A percentile compares a stretch with the other conserved stretches of the same genome.
These are phyloP conservation scores for Bacidia rubella DNA, from an alignment of 495 filamentous ascomycete genomes.

Conservation along the genomic window DNA sequence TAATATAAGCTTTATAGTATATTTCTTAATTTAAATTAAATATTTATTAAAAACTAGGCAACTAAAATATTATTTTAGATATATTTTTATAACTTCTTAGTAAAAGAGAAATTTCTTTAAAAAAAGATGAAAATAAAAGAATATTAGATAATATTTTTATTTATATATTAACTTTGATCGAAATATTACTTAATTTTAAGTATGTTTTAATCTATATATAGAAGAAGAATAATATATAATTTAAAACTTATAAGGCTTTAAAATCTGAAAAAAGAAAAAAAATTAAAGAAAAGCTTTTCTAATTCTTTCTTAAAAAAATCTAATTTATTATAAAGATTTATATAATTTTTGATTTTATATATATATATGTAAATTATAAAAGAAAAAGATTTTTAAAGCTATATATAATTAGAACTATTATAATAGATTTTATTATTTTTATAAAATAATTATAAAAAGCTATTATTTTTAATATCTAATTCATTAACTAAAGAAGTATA, in stretches of 20 bases:
- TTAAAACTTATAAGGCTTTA: background rate
- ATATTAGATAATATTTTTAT: background rate
- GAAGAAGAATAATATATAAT: background rate
- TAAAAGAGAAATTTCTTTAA: background rate
- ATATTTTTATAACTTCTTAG: background rate
- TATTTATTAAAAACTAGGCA: background rate
- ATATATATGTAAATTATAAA: background rate
- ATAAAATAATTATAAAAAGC: background rate
- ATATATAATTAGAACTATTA: background rate
- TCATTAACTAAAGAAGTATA: constrained; percentile 3
- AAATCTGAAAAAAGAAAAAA: background rate
- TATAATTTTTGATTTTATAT: background rate
- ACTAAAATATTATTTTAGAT: background rate
- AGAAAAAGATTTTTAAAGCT: background rate
- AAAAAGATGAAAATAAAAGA: background rate
- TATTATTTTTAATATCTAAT: constrained; percentile 1
- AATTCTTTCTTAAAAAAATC: no score
- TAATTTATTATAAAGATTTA: background rate
- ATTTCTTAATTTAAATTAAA: background rate
- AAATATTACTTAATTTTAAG: background rate
- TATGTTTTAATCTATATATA: background rate
- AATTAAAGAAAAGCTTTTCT: background rate
- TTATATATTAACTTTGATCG: background rate
- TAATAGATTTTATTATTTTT: background rate
- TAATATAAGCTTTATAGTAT: background rate